Evolutionary conservation across 345 rosid species (phyloP), one percentile per base, ranked within the genome.

Genomic region (Eucalyptus cladocalyx): DNA sequence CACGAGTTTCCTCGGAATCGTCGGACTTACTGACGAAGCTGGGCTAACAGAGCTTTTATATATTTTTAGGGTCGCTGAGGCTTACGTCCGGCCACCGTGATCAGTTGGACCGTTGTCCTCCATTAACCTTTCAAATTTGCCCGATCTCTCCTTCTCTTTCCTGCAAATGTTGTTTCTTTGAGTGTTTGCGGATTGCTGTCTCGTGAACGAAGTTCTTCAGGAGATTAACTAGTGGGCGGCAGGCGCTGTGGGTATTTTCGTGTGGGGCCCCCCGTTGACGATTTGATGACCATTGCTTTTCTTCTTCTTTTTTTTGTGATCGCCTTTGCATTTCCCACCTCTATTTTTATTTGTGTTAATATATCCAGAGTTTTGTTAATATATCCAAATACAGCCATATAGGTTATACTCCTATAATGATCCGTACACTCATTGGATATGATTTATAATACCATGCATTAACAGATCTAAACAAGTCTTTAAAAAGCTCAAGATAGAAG

Each of bases 271-370:
- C 53, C 21, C 4, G 53, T 0, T 50, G 19, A 50, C 21, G 8
- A 50, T 50, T 17, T 50, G 53, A 50, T 50, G 53, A 50, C 53
- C 53, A 0, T 3, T 17, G 53, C 53, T 50, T 50, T 50, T 50
- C 4, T 37, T 37, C 4, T 1, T 50, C 1, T 0, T 50, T 50
- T 6, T 16, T 50, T 2, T 17, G n/a, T n/a, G n/a, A n/a, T n/a
- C 54, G 8, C 54, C 54, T 50, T 50, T 50, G 54, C 54, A 50
- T 50, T 50, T 17, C 21, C 54, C 54, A 3, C 54, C 54, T 50
- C 54, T 17, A 50, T 6, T 50, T 17, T 16, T 50, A 50, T 6
- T 50, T 50, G 54, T 2, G 54, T 50, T 50, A 50, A 50, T 50
- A 50, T 17, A 50, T 50, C 54, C 54, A 50, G 4, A 50, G 54